phyloP scores from a whole-genome alignment of 2,329 filamentous ascomycete species.

The Triangularia setosa region DNA sequence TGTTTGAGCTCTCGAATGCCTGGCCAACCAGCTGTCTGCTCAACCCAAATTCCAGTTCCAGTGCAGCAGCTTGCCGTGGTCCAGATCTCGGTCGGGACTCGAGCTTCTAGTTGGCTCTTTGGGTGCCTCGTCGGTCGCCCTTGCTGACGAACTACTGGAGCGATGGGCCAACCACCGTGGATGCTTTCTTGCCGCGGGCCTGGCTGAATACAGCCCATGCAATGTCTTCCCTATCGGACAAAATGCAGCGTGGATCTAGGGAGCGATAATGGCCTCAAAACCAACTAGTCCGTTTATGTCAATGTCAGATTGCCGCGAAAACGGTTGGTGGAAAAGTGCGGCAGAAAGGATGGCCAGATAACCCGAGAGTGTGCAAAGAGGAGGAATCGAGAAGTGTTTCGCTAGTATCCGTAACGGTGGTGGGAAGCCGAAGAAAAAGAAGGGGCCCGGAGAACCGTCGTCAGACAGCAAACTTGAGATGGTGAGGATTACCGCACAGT shows the following conservation, averaged over 20 bases:
- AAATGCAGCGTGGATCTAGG: constrained; percentile 16
- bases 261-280: background rate
- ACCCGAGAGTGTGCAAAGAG: background rate
- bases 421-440: background rate
- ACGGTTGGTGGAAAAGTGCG: constrained; percentile 1
- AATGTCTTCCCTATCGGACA: constrained; percentile 19
- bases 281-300: background rate
- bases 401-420: background rate
- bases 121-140: constrained; percentile 16
- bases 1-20: constrained; percentile 9
- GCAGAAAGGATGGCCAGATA: background rate
- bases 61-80: constrained; percentile 1
- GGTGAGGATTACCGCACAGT: constrained; percentile 13
- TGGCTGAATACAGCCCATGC: constrained; percentile 21
- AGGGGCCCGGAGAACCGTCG: background rate
- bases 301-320: background rate
- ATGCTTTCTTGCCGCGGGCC: constrained; percentile 14
- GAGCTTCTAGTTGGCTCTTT: constrained; percentile 19
- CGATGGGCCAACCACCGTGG: constrained; percentile 23
- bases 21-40: constrained; percentile 15
- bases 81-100: constrained; percentile 18
- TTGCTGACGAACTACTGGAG: constrained; percentile 21
- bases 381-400: background rate
- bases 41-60: constrained; percentile 8
- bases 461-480: background rate